Evolutionary conservation across 208 protist species (phyloP).

Genomic region (Trypanosoma lewisi): DNA sequence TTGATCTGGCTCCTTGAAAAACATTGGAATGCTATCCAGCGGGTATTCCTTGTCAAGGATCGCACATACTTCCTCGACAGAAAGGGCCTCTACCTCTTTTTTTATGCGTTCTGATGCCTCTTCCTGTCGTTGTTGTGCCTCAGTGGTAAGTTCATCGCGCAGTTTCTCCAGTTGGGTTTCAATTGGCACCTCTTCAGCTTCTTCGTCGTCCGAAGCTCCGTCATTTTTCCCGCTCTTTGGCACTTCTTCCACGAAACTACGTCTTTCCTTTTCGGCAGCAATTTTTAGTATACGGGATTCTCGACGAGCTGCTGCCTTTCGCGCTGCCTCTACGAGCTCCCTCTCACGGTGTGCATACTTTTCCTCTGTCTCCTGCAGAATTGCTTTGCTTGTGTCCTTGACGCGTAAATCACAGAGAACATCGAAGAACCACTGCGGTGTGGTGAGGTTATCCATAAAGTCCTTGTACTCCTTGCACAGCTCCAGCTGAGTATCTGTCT

Average conservation of each 20-base stretch:
- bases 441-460: conserved; percentile 91
- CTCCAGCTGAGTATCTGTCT: conserved; percentile 90
- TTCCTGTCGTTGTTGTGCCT: conserved; percentile 46
- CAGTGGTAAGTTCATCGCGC: conserved; percentile 44
- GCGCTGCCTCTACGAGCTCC: conserved; percentile 22
- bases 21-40: conserved; percentile 86
- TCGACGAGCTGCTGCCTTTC: conserved; percentile 13
- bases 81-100: conserved; percentile 50
- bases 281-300: not conserved
- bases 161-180: conserved; percentile 57
- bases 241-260: not conserved
- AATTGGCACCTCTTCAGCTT: conserved; percentile 37
- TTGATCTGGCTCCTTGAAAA: conserved; percentile 90
- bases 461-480: conserved; percentile 90
- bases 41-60: conserved; percentile 61
- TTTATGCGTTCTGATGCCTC: conserved; percentile 36
- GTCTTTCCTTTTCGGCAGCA: not conserved
- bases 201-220: conserved; percentile 20
- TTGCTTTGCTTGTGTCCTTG: conserved; percentile 54
- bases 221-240: not conserved
- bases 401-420: conserved; percentile 67
- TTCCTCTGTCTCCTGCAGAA: conserved; percentile 57
- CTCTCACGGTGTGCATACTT: conserved; percentile 33
- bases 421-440: conserved; percentile 81
- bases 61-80: conserved; percentile 52